Evolutionary conservation across 257 asterid genomes (phyloP).

Genomic region (Solanum sitiens): DNA sequence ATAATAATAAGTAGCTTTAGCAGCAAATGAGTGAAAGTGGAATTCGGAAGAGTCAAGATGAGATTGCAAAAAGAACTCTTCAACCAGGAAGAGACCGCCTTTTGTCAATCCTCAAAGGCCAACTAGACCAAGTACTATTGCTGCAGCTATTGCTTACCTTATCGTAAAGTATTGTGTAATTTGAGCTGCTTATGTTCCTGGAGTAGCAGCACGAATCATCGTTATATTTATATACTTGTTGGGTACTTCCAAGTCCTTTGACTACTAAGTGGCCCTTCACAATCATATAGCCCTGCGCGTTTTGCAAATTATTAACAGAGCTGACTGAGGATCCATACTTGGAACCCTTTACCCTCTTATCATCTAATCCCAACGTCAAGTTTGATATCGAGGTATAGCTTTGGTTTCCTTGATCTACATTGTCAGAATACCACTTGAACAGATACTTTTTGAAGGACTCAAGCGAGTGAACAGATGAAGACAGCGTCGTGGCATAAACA

Average conservation of each 20-base stretch:
- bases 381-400: constrained; percentile 31
- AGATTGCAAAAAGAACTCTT: not conserved
- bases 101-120: not conserved
- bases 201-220: constrained; percentile 27
- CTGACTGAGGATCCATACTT: constrained; percentile 4
- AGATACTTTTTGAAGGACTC: constrained; percentile 15
- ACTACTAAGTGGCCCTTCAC: constrained; percentile 41
- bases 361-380: constrained; percentile 33
- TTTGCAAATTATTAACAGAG: constrained; percentile 31
- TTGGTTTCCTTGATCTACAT: constrained; percentile 22
- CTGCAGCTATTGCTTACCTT: constrained; percentile 28
- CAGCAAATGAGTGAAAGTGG: not conserved
- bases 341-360: constrained; percentile 11
- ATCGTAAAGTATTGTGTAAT: constrained; percentile 49
- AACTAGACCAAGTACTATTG: not conserved
- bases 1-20: not conserved
- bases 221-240: constrained; percentile 24
- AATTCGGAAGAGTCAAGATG: not conserved
- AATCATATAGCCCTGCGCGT: constrained; percentile 30
- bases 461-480: constrained; percentile 6
- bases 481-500: constrained; percentile 11
- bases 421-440: constrained; percentile 13
- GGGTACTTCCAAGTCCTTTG: constrained; percentile 51
- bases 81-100: not conserved
- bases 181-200: constrained; percentile 50